A percentile compares a stretch with the other conserved stretches of the same genome.
phyloP scores from a whole-genome alignment of 169 alveolate species.

The Babesia ovis region DNA sequence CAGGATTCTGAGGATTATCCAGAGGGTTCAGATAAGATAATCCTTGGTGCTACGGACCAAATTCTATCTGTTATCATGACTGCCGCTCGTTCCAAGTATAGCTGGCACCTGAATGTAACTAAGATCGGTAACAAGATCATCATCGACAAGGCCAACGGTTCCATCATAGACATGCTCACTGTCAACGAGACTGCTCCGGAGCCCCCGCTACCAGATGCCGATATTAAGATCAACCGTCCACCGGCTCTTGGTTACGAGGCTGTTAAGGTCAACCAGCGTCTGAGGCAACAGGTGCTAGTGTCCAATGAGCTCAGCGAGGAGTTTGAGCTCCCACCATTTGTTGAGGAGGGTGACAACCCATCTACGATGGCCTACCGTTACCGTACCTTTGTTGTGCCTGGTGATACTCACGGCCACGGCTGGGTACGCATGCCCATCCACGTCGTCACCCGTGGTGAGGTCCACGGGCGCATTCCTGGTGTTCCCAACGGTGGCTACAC shows the following conservation, averaged over 20 bases:
- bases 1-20: conserved; percentile 26
- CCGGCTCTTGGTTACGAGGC: conserved; percentile 88
- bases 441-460: conserved; percentile 79
- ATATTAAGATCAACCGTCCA: conserved; percentile 86
- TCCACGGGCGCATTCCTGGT: conserved; percentile 75
- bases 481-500: conserved; percentile 72
- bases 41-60: conserved; percentile 88
- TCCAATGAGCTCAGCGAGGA: conserved; percentile 70
- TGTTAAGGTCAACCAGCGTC: conserved; percentile 84
- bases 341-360: conserved; percentile 74
- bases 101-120: conserved; percentile 87
- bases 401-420: conserved; percentile 65
- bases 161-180: conserved; percentile 86
- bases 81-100: conserved; percentile 86
- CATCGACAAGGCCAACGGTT: conserved; percentile 89
- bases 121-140: conserved; percentile 85
- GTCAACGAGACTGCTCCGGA: conserved; percentile 89
- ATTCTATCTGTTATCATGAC: conserved; percentile 86
- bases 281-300: conserved; percentile 82
- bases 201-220: conserved; percentile 88
- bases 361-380: conserved; percentile 85
- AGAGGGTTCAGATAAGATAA: conserved; percentile 59
- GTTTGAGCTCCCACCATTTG: conserved; percentile 76
- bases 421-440: conserved; percentile 61
- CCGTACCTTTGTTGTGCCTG: conserved; percentile 83